Percentiles rank a stretch among this genome's conserved stretches.
phyloP scores from a whole-genome alignment of 176 grass and related monocot species.

The Cymbopogon citratus region DNA sequence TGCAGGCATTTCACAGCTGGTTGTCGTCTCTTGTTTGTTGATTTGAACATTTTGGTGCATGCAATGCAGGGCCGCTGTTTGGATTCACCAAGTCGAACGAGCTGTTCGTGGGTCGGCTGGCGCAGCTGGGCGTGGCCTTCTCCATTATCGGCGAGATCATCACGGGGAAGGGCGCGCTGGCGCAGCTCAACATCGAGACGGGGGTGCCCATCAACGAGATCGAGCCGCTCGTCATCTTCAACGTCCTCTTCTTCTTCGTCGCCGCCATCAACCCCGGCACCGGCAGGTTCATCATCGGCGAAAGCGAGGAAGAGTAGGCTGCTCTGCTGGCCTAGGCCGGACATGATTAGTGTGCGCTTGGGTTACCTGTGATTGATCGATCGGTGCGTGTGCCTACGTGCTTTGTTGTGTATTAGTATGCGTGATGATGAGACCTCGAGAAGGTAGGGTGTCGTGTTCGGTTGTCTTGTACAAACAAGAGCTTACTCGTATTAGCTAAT shows the following conservation, averaged over 20 bases:
- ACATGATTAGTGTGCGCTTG: background rate
- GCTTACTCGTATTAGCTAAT: conserved; percentile 1
- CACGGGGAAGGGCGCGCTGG: conserved; percentile 63
- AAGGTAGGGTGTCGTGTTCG: background rate
- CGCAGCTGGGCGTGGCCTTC: conserved; percentile 66
- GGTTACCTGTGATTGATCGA: background rate
- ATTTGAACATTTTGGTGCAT: background rate
- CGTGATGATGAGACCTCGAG: conserved; percentile 1
- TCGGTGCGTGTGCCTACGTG: background rate
- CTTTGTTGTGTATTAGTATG: conserved; percentile 9
- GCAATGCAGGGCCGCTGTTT: conserved; percentile 39
- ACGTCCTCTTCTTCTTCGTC: conserved; percentile 66
- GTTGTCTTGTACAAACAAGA: conserved; percentile 30
- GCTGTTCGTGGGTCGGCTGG: conserved; percentile 59
- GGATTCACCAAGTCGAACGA: conserved; percentile 69
- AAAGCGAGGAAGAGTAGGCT: conserved; percentile 31
- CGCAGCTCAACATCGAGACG: conserved; percentile 71
- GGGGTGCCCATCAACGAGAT: conserved; percentile 61
- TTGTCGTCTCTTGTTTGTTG: background rate
- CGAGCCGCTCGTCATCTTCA: conserved; percentile 63
- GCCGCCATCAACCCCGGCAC: conserved; percentile 58
- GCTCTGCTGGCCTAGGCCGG: background rate
- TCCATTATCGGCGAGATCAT: conserved; percentile 74
- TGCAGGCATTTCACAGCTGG: background rate
- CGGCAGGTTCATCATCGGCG: conserved; percentile 51